Evolutionary conservation across 2,329 filamentous ascomycete genomes (phyloP).

Genomic region (Didymella pinodella): DNA sequence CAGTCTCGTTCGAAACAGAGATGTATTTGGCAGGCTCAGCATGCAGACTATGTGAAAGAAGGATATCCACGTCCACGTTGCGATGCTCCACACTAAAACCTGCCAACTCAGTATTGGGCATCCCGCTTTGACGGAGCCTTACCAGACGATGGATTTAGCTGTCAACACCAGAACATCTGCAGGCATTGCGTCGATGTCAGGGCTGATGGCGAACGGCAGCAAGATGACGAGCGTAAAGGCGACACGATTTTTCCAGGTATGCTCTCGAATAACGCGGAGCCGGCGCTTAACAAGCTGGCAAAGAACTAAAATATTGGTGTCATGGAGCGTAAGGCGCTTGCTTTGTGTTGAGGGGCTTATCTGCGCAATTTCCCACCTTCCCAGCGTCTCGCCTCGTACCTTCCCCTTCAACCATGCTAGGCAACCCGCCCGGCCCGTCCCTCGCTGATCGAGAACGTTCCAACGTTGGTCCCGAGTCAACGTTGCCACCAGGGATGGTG

Average conservation of each 20-base stretch:
- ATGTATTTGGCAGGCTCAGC: not conserved
- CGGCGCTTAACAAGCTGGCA: not conserved
- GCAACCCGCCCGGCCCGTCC: slow-evolving; percentile 19
- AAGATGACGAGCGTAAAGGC: not conserved
- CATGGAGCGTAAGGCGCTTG: not conserved
- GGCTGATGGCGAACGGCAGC: not conserved
- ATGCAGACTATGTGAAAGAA: not conserved
- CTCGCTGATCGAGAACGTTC: slow-evolving; percentile 15
- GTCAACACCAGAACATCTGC: no score
- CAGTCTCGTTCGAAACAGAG: not conserved
- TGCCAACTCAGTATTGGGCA: not conserved
- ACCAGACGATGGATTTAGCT: no score
- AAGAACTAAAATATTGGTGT: no score
- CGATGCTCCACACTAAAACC: not conserved
- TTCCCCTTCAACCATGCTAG: slow-evolving; percentile 14
- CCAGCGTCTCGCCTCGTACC: slow-evolving; percentile 3
- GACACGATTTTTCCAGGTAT: not conserved
- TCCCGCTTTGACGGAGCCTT: not conserved
- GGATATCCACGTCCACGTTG: not conserved
- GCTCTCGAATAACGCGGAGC: not conserved
- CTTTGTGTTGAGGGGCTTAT: slow-evolving; percentile 4
- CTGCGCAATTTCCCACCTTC: not conserved
- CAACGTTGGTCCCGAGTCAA: not conserved
- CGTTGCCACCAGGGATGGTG: not conserved
- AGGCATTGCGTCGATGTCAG: not conserved